Conservation (phyloP, 1,284 basidiomycete species). For the Ustilago cynodontis region DNA sequence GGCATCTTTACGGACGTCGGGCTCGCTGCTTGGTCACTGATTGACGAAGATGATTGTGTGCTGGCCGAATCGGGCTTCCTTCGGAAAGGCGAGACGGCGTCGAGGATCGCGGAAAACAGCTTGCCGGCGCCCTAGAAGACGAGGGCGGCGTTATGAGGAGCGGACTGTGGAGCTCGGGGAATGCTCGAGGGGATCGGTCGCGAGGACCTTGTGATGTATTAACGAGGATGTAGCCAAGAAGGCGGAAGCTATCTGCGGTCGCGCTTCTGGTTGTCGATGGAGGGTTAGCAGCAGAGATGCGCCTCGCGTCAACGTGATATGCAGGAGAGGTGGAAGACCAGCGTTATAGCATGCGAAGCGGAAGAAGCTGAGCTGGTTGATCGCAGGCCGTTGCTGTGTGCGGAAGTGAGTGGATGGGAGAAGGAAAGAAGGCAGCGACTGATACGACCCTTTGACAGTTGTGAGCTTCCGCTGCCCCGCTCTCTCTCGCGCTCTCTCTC, state of each 20-base stretch:
- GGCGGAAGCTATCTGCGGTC: too few relatives aligned
- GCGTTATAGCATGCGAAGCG: too few relatives aligned
- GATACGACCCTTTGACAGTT: slow-evolving; percentile 2
- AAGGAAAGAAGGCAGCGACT: not conserved
- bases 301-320: too few relatives aligned
- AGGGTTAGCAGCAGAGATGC: too few relatives aligned
- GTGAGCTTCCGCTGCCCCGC: not conserved
- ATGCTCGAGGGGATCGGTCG: too few relatives aligned
- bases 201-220: too few relatives aligned
- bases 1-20: slow-evolving; percentile 5
- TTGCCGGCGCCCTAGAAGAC: slow-evolving; percentile 1
- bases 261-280: too few relatives aligned
- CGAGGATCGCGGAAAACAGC: slow-evolving; percentile 10
- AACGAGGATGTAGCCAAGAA: too few relatives aligned
- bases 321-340: too few relatives aligned
- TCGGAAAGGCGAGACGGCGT: slow-evolving; percentile 23
- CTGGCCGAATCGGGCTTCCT: slow-evolving; percentile 22
- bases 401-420: not conserved
- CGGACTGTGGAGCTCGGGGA: not conserved
- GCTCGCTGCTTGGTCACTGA: not conserved
- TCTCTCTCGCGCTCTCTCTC: too few relatives aligned
- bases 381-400: not conserved
- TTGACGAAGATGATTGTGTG: not conserved
- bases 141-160: not conserved
- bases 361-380: not conserved